Evolutionary conservation across 2,329 filamentous ascomycete genomes (phyloP).

Genomic region (Magnaporthiopsis poae): DNA sequence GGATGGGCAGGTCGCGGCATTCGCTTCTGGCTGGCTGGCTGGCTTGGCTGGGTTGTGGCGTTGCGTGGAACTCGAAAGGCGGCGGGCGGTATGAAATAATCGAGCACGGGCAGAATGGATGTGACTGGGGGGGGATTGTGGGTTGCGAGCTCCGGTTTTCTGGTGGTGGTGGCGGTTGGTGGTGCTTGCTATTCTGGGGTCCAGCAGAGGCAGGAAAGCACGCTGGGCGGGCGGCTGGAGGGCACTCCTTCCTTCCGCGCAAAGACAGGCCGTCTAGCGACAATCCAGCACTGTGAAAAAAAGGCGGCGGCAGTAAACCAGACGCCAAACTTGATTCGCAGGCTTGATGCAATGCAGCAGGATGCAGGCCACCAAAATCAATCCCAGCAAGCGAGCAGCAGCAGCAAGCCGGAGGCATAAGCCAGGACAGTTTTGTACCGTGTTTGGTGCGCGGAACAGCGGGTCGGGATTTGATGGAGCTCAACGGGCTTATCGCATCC

Average conservation of each 20-base stretch:
- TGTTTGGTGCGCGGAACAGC: not conserved
- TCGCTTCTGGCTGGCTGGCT: not conserved
- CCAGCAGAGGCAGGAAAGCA: no score
- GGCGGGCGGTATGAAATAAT: not conserved
- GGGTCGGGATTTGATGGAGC: not conserved
- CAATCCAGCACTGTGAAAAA: not conserved
- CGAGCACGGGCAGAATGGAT: not conserved
- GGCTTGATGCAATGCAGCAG: not conserved
- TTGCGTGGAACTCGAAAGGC: not conserved
- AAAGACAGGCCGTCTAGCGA: not conserved
- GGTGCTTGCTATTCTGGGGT: not conserved
- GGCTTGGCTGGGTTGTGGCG: not conserved
- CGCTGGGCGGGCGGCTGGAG: no score
- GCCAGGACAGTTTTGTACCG: not conserved
- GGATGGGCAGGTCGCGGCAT: no score
- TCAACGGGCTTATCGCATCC: not conserved
- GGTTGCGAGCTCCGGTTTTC: not conserved
- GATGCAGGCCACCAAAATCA: not conserved
- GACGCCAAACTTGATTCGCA: not conserved
- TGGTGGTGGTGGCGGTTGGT: not conserved
- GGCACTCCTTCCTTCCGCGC: not conserved
- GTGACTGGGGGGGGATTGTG: not conserved
- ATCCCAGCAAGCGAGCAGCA: not conserved
- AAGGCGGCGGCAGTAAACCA: no score
- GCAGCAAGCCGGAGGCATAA: not conserved